Evolutionary conservation across 2,329 filamentous ascomycete genomes (phyloP), one percentile per base, ranked within the genome.

Genomic region (Ceratocystis variospora): DNA sequence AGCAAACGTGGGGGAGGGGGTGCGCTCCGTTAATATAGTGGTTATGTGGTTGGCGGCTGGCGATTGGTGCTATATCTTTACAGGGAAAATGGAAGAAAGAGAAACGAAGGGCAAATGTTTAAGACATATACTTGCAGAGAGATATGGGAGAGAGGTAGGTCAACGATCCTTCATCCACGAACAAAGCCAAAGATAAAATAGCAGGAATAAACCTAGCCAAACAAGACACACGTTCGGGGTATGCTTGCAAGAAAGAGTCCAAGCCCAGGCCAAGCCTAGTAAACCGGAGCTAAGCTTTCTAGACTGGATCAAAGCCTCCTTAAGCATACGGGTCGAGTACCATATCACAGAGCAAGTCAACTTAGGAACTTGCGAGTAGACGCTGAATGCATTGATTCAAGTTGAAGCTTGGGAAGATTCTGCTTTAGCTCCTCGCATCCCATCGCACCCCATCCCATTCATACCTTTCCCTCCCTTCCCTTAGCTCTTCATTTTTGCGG

Each of bases 1-100:
- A 2, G 4, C 15, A 63, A 45, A 63, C 8, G 22, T 59, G 55
- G 25, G 37, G 45, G 5, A 41, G 28, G 4, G 57, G 45, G 37
- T 33, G 5, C 22, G 50, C 28, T 46, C 50, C 50, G 50, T 48
- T 66, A 48, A 62, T 66, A 66, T 66, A 66, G 28, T 37, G 48
- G 19, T 53, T 53, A 6, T 10, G 48, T 28, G 48, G 8, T 41
- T 41, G 37, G 37, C 37, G 37, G 37, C 37, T 41, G 37, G 48
- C 48, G 22, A 15, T 15, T 41, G 22, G 48, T 37, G 28, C 55
- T 59, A 37, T 37, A 57, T 17, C 15, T 31, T 15, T 22, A 37
- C 53, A 59, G 15, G 17, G 28, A 41, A 62, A 19, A 31, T 3
- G 41, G 31, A 28, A 62, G 22, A 19, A 66, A 62, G 46, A 48